Percentiles rank a stretch among this genome's conserved stretches.
Conservation (phyloP, 176 grass and related monocot species). For the Secale cereale region DNA sequence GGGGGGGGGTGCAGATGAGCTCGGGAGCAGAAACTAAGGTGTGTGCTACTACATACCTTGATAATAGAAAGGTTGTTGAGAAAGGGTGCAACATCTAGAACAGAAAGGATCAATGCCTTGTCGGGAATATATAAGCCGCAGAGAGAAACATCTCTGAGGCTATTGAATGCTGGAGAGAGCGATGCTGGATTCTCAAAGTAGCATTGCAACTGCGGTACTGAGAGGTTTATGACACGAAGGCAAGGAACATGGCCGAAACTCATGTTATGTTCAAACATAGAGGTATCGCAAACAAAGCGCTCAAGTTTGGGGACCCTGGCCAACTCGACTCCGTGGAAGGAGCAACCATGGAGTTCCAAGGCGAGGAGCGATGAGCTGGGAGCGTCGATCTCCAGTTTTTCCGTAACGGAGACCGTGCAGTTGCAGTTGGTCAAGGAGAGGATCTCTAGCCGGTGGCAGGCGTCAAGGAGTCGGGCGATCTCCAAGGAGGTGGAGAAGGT, state of each 20-base stretch:
- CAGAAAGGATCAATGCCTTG: neutral
- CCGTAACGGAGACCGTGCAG: too few species aligned
- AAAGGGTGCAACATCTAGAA: neutral
- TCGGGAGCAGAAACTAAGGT: too few species aligned
- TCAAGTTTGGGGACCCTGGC: neutral
- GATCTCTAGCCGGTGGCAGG: neutral
- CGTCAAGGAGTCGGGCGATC: neutral
- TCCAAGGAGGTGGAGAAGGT: neutral
- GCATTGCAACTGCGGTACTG: neutral
- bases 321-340: neutral
- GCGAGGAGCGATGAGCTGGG: neutral
- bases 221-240: neutral
- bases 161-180: neutral
- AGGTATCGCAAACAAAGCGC: neutral
- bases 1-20: too few species aligned
- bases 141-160: too few species aligned
- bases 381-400: neutral
- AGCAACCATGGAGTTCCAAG: neutral
- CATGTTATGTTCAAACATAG: neutral
- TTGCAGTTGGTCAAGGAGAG: neutral
- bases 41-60: too few species aligned
- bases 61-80: neutral
- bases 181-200: neutral
- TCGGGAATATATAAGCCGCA: too few species aligned
- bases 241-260: neutral